Evolutionary conservation across 176 grass and related monocot species (phyloP).

Genomic region (Lolium multiflorum): DNA sequence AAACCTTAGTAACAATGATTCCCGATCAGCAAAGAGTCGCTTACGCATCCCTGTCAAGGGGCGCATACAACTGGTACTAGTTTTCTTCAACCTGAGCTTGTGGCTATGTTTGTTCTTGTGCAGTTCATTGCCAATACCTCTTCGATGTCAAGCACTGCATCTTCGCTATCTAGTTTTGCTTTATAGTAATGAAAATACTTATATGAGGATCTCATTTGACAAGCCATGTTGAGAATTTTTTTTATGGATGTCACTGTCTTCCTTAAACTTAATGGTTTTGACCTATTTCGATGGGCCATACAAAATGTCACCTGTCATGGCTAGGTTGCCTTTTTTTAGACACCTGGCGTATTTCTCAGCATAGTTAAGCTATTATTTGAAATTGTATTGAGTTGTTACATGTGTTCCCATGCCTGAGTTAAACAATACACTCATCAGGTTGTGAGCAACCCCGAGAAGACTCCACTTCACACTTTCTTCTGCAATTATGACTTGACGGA

Average conservation of each 20-base stretch:
- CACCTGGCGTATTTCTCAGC: background rate
- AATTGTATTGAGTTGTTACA: background rate
- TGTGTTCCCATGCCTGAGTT: background rate
- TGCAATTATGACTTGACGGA: conserved; percentile 98
- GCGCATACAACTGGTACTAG: conserved; percentile 87
- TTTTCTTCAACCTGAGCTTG: conserved; percentile 31
- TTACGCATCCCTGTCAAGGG: conserved; percentile 91
- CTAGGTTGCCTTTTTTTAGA: background rate
- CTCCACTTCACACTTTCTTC: conserved; percentile 95
- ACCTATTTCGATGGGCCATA: background rate
- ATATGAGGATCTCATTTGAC: background rate
- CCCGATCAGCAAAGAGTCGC: conserved; percentile 83
- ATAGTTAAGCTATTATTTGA: background rate
- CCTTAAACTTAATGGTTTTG: background rate
- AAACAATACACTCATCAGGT: conserved; percentile 58
- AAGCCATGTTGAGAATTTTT: conserved; percentile 21
- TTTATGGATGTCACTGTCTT: background rate
- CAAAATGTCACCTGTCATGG: conserved; percentile 8
- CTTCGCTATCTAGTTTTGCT: conserved; percentile 11
- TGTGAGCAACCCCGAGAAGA: conserved; percentile 97
- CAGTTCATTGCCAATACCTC: conserved; percentile 16
- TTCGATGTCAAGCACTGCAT: background rate
- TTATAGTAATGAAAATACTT: background rate
- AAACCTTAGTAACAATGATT: conserved; percentile 77
- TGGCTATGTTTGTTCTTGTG: conserved; percentile 13